A percentile compares a stretch with the other conserved stretches of the same genome.
phyloP scores from a whole-genome alignment of 2,329 filamentous ascomycete genomes.

The Ophiosphaerella herpotricha region DNA sequence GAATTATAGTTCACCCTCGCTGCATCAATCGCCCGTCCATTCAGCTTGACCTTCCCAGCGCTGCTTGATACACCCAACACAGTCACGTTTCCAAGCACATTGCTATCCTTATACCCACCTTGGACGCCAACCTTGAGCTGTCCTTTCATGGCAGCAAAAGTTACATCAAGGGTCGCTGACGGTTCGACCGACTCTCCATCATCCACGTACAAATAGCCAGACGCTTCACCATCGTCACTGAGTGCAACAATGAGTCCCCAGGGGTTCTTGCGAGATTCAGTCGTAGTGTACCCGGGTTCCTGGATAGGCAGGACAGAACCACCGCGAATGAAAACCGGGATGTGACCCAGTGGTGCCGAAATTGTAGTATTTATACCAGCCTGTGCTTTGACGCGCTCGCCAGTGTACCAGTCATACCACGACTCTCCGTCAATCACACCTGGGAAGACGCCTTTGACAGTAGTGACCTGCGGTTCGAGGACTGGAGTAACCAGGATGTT shows the following conservation, averaged over 20 bases:
- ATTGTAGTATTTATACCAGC: slow-evolving; percentile 65
- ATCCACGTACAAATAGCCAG: slow-evolving; percentile 71
- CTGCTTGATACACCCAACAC: slow-evolving; percentile 60
- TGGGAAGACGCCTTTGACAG: slow-evolving; percentile 71
- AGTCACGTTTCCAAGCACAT: slow-evolving; percentile 65
- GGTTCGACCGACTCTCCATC: slow-evolving; percentile 71
- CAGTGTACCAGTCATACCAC: slow-evolving; percentile 85
- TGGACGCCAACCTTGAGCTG: slow-evolving; percentile 54
- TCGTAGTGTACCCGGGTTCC: slow-evolving; percentile 69
- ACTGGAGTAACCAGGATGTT: slow-evolving; percentile 70
- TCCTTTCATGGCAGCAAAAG: slow-evolving; percentile 52
- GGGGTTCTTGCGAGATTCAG: slow-evolving; percentile 63
- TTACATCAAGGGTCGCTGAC: slow-evolving; percentile 60
- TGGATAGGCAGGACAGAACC: slow-evolving; percentile 71
- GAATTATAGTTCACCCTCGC: slow-evolving; percentile 56
- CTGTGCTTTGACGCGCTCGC: slow-evolving; percentile 57
- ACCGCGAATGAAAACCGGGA: slow-evolving; percentile 73
- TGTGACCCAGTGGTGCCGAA: slow-evolving; percentile 66
- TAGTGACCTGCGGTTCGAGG: slow-evolving; percentile 64
- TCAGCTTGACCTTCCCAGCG: slow-evolving; percentile 51
- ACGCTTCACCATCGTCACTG: slow-evolving; percentile 58
- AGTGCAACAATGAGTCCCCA: slow-evolving; percentile 72
- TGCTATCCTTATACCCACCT: slow-evolving; percentile 62
- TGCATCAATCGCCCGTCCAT: slow-evolving; percentile 52
- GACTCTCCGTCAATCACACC: slow-evolving; percentile 62